phyloP scores from a whole-genome alignment of 805 yeast species.

The Ogataea parapolymorpha region DNA sequence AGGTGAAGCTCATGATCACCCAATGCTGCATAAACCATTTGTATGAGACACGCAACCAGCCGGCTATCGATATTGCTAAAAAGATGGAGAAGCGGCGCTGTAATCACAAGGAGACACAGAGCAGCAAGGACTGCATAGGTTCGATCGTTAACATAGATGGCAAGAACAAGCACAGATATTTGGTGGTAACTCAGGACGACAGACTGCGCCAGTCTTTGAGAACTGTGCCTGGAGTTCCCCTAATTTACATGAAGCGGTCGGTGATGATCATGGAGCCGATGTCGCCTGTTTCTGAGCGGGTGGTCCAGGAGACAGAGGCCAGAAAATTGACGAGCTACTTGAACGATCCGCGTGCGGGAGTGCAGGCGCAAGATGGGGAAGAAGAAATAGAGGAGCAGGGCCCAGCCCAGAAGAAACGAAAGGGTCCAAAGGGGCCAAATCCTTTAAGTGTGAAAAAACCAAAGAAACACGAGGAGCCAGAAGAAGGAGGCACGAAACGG shows the following conservation, averaged over 20 bases:
- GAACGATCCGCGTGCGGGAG: conserved; percentile 50
- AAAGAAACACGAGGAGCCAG: conserved; percentile 33
- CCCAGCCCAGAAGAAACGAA: conserved; percentile 44
- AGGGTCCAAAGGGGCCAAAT: conserved; percentile 80
- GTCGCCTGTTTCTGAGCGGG: conserved; percentile 61
- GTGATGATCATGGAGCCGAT: conserved; percentile 97
- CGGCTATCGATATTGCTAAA: conserved; percentile 79
- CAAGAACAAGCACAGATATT: conserved; percentile 83
- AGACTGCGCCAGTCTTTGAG: conserved; percentile 67
- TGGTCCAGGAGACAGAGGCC: conserved; percentile 51
- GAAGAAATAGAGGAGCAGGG: conserved; percentile 15
- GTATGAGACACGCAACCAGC: conserved; percentile 67
- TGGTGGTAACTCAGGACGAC: conserved; percentile 81
- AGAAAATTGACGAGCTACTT: conserved; percentile 74
- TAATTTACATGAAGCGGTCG: conserved; percentile 80
- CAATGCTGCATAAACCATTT: conserved; percentile 92
- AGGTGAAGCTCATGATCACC: conserved; percentile 86
- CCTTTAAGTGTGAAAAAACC: conserved; percentile 87
- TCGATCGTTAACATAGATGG: conserved; percentile 69
- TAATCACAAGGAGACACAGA: conserved; percentile 58
- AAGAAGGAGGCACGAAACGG: conserved; percentile 4
- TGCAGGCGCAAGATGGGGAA: conserved; percentile 17
- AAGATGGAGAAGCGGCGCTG: conserved; percentile 89
- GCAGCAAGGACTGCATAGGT: conserved; percentile 69
- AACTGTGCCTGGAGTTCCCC: conserved; percentile 83